Conservation (phyloP, 768 basidiomycete species). For the Lactifluus rugatus region DNA sequence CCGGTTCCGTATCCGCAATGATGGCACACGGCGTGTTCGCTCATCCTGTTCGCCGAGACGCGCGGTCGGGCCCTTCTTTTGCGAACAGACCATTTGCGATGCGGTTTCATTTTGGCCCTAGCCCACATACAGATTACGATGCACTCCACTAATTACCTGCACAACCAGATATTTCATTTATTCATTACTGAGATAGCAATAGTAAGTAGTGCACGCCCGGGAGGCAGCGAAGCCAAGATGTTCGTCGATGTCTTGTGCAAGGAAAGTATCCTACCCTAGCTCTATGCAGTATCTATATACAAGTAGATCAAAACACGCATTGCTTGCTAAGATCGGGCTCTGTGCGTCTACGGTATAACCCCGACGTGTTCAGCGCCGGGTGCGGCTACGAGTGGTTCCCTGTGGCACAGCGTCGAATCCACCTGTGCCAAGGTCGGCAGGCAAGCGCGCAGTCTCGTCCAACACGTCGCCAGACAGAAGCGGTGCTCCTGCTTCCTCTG, state of each 20-base stretch:
- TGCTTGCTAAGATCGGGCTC: neutral
- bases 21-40: neutral
- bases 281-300: too few species aligned
- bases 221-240: neutral
- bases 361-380: neutral
- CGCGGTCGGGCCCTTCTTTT: neutral
- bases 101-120: neutral
- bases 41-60: neutral
- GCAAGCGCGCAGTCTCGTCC: conserved; percentile 77
- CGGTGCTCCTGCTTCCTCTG: conserved; percentile 28
- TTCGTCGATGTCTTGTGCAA: too few species aligned
- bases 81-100: neutral
- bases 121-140: neutral
- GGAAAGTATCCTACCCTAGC: too few species aligned
- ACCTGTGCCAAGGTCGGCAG: conserved; percentile 69
- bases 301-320: too few species aligned
- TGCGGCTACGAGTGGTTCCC: conserved; percentile 14
- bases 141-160: neutral
- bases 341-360: neutral
- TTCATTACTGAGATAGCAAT: neutral
- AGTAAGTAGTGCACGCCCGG: neutral
- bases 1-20: conserved; percentile 36
- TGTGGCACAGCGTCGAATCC: conserved; percentile 74
- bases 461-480: conserved; percentile 52
- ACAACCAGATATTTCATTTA: conserved; percentile 2